phyloP scores from a whole-genome alignment of 1,284 basidiomycete species.

The Ustilago crameri region DNA sequence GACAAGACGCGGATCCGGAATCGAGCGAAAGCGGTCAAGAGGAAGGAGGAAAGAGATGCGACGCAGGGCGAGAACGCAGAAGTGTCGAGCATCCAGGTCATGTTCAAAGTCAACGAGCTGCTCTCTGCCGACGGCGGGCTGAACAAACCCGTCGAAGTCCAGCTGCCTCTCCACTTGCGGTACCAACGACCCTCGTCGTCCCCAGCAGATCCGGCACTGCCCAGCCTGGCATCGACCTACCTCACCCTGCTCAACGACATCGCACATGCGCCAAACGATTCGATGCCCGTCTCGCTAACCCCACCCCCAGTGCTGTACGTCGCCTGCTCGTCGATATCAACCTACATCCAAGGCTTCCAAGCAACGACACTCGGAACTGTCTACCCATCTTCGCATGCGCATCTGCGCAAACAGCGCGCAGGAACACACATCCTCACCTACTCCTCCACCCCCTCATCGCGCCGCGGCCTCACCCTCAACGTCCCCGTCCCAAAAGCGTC shows the following conservation, averaged over 20 bases:
- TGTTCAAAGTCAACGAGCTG: constrained; percentile 6
- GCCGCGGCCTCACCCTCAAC: background rate
- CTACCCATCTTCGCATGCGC: constrained; percentile 22
- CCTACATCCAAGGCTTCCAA: constrained; percentile 12
- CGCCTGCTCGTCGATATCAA: constrained; percentile 5
- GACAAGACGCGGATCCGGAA: background rate
- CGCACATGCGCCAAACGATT: background rate
- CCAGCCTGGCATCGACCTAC: background rate
- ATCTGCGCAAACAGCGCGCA: constrained; percentile 4
- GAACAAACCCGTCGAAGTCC: background rate
- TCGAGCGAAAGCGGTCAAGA: background rate
- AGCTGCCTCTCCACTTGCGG: constrained; percentile 21
- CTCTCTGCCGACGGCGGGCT: constrained; percentile 5
- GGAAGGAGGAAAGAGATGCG: background rate
- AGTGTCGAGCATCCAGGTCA: constrained; percentile 4
- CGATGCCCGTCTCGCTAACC: background rate
- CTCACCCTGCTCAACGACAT: constrained; percentile 1
- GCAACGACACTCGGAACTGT: constrained; percentile 3
- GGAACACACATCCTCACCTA: background rate
- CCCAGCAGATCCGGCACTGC: background rate
- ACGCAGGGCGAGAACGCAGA: constrained; percentile 3
- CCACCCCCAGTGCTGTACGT: constrained; percentile 12
- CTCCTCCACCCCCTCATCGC: background rate
- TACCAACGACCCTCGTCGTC: constrained; percentile 8
- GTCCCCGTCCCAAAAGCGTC: constrained; percentile 5